Conservation (phyloP, 345 rosid genomes). For the Linum usitatissimum region DNA sequence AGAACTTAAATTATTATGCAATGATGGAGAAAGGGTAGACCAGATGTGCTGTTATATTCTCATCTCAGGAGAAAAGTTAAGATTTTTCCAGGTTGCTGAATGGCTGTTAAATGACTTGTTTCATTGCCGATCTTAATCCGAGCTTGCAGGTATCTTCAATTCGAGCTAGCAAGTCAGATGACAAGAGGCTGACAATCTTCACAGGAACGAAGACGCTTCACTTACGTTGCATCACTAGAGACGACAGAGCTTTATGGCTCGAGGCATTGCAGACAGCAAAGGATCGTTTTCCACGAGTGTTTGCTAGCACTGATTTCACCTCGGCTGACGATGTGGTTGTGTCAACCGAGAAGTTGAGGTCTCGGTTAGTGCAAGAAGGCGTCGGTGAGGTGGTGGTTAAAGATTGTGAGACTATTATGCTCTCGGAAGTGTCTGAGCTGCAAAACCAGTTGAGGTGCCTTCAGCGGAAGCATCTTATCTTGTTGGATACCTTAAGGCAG, state of each 20-base stretch:
- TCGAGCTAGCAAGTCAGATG: slow-evolving; percentile 93
- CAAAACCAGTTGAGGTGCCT: slow-evolving; percentile 65
- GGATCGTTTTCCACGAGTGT: slow-evolving; percentile 70
- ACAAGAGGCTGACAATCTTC: slow-evolving; percentile 85
- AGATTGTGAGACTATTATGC: slow-evolving; percentile 89
- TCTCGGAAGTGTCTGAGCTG: slow-evolving; percentile 54
- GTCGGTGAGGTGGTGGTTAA: slow-evolving; percentile 48
- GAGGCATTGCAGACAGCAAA: slow-evolving; percentile 77
- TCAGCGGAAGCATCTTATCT: slow-evolving; percentile 51
- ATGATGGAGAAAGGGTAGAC: neutral
- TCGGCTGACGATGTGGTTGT: slow-evolving; percentile 62
- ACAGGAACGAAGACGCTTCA: slow-evolving; percentile 98
- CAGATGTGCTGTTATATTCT: neutral
- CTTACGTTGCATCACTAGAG: slow-evolving; percentile 61
- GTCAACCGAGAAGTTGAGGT: slow-evolving; percentile 81
- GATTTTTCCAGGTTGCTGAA: neutral
- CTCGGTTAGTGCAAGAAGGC: slow-evolving; percentile 67
- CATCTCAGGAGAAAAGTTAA: neutral
- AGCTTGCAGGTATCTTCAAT: slow-evolving; percentile 84
- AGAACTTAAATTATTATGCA: neutral
- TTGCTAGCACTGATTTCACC: slow-evolving; percentile 47
- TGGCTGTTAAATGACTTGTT: neutral
- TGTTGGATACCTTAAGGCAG: slow-evolving; percentile 71
- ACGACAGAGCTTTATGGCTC: slow-evolving; percentile 74
- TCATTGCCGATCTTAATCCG: slow-evolving; percentile 6